Percentiles rank a stretch among this genome's conserved stretches.
Conservation (phyloP, 2,329 filamentous ascomycete species). For the Rugonectria rugulosa region DNA sequence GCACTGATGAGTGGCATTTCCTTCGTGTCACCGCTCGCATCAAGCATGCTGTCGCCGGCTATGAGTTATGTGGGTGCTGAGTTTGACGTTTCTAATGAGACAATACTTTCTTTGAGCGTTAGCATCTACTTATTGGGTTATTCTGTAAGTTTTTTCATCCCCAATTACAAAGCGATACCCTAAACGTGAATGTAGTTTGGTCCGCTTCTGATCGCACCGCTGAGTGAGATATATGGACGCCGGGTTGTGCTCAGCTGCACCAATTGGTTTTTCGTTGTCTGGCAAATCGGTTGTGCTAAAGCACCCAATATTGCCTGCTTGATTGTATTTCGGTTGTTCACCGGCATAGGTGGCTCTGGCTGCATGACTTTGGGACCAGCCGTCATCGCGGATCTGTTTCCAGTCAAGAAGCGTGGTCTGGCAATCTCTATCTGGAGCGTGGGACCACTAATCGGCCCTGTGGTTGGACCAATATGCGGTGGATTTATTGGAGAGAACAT, state of each 20-base stretch:
- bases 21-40: no score
- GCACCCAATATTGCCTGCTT: conserved; percentile 50
- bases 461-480: conserved; percentile 58
- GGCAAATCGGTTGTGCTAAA: conserved; percentile 58
- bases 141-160: no score
- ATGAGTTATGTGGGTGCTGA: no score
- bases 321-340: conserved; percentile 56
- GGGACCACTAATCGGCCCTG: conserved; percentile 58
- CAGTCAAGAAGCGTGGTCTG: conserved; percentile 54
- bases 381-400: conserved; percentile 58
- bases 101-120: no score
- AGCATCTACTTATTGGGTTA: no score
- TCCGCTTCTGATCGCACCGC: conserved; percentile 55
- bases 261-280: conserved; percentile 65
- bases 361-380: conserved; percentile 59
- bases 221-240: conserved; percentile 57
- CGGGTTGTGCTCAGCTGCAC: conserved; percentile 48
- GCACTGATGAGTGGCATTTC: no score
- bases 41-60: no score
- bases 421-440: conserved; percentile 56
- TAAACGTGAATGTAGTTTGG: conserved; percentile 42
- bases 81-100: no score
- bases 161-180: no score
- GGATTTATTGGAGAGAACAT: conserved; percentile 51
- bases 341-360: conserved; percentile 51